These are phyloP conservation scores for Lobosporangium transversale DNA, from an alignment of 192 early-diverging fungal species.

Conservation along the genomic window DNA sequence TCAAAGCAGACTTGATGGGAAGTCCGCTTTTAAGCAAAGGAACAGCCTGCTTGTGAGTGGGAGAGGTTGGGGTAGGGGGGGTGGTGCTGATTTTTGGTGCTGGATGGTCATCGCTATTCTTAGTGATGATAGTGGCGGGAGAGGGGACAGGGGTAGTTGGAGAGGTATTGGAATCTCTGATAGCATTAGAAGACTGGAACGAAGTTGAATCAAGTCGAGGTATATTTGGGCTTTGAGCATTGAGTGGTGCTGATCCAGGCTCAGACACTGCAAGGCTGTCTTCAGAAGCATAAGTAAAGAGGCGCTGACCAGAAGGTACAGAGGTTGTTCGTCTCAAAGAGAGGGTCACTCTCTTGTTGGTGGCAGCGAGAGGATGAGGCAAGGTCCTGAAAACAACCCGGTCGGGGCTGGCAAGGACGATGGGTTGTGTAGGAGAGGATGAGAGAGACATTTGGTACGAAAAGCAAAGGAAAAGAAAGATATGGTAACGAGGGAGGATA, in stretches of 20 bases:
- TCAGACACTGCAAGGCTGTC: constrained; percentile 1
- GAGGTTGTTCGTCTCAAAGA: constrained; percentile 27
- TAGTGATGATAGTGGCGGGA: no score
- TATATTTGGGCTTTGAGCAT: constrained; percentile 36
- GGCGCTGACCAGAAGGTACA: constrained; percentile 4
- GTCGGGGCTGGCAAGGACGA: constrained; percentile 39
- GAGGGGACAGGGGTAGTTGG: background rate
- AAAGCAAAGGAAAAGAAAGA: constrained; percentile 1
- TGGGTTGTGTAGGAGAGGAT: constrained; percentile 33
- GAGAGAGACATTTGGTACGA: constrained; percentile 26
- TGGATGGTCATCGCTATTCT: background rate
- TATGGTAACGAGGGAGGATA: background rate
- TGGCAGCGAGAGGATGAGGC: constrained; percentile 39
- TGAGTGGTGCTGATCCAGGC: constrained; percentile 17
- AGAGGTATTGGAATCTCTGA: background rate
- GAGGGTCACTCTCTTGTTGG: constrained; percentile 50
- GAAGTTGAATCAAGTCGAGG: background rate
- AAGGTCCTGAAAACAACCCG: constrained; percentile 48
- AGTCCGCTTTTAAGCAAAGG: constrained; percentile 43
- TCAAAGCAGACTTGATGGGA: constrained; percentile 45
- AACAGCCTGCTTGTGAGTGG: constrained; percentile 12
- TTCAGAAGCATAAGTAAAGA: background rate
- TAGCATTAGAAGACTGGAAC: no score
- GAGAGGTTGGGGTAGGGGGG: background rate
- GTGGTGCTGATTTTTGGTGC: constrained; percentile 1